These are phyloP conservation scores for Tausonia pullulans DNA, from an alignment of 1,284 basidiomycete species.

Conservation along the genomic window DNA sequence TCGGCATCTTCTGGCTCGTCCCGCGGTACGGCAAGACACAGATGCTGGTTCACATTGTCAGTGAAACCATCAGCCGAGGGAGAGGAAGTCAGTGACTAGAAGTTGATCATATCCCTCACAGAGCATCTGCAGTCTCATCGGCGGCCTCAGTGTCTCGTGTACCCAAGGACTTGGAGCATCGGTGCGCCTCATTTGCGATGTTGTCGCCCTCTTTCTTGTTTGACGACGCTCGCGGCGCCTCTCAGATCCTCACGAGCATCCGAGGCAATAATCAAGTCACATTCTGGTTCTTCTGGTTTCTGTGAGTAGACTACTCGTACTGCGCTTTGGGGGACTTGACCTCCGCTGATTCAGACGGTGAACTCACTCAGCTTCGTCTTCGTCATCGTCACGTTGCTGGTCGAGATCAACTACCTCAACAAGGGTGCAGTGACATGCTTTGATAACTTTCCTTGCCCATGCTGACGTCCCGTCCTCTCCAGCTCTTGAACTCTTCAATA, in stretches of 20 bases:
- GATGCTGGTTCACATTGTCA: constrained; percentile 85
- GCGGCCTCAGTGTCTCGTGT: constrained; percentile 89
- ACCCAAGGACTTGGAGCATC: constrained; percentile 87
- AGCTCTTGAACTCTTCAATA: constrained; percentile 91
- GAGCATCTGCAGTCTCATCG: constrained; percentile 84
- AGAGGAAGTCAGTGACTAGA: no score
- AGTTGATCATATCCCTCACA: no score
- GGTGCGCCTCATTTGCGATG: background rate
- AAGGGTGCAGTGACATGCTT: constrained; percentile 33
- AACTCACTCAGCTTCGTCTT: constrained; percentile 61
- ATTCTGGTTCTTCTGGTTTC: constrained; percentile 16
- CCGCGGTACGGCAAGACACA: constrained; percentile 77
- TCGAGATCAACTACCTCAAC: constrained; percentile 59
- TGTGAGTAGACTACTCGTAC: constrained; percentile 19
- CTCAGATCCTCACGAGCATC: constrained; percentile 63
- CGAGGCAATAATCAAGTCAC: constrained; percentile 58
- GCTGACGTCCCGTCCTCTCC: background rate
- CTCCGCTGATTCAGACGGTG: background rate
- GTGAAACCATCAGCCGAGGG: no score
- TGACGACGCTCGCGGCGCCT: no score
- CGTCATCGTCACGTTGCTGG: constrained; percentile 60
- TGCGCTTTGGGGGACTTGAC: background rate
- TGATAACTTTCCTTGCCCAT: no score
- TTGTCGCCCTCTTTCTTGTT: no score
- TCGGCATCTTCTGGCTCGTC: constrained; percentile 66